These are phyloP conservation scores for Yarrowia sp. DNA, from an alignment of 805 yeast species.

Conservation along the genomic window DNA sequence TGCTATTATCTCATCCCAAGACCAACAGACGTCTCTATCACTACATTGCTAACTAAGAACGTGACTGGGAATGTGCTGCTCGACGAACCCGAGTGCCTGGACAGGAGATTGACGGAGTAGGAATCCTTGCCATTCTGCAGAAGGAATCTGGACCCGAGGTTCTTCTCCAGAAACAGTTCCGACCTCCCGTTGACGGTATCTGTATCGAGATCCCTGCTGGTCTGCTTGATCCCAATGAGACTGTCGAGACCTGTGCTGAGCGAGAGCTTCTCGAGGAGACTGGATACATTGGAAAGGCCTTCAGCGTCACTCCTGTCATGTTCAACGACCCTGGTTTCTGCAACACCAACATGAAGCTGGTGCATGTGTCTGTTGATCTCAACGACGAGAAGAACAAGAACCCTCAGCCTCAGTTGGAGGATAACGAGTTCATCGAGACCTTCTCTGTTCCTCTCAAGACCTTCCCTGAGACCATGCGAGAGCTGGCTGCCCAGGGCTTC, in stretches of 20 bases:
- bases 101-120: conserved; percentile 77
- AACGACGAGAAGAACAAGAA: conserved; percentile 58
- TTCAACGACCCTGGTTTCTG: conserved; percentile 86
- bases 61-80: conserved; percentile 91
- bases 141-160: conserved; percentile 50
- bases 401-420: conserved; percentile 79
- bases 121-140: conserved; percentile 67
- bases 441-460: conserved; percentile 60
- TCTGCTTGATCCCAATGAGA: conserved; percentile 78
- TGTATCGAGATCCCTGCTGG: conserved; percentile 97
- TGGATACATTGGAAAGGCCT: conserved; percentile 73
- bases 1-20: neutral
- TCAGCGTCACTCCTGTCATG: conserved; percentile 48
- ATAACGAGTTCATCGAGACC: conserved; percentile 89
- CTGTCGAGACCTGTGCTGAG: conserved; percentile 73
- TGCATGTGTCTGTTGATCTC: conserved; percentile 75
- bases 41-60: conserved; percentile 37
- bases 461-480: conserved; percentile 54
- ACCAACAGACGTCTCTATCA: too few relatives aligned
- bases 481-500: conserved; percentile 63
- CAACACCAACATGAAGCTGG: conserved; percentile 80
- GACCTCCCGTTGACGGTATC: conserved; percentile 88
- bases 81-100: conserved; percentile 68
- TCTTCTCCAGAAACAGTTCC: conserved; percentile 80
- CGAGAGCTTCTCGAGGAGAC: conserved; percentile 91